Base-by-base conservation (phyloP, 1,284 basidiomycete species). In the Trichosporon sp. region DNA sequence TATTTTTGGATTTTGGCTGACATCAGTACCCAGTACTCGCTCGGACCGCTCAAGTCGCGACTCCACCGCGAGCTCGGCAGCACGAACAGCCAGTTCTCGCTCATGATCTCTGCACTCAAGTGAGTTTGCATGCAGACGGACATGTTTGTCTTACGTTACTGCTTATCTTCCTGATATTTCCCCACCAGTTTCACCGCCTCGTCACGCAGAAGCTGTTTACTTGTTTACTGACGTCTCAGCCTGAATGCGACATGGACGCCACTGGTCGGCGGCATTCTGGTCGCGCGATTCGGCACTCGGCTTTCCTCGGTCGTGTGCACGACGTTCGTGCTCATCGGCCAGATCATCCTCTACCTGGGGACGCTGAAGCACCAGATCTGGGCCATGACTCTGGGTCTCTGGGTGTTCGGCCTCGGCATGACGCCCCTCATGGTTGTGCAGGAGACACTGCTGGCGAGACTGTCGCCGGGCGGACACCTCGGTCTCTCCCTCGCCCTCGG, bases 201-300 rank as follows among this genome's bases (percentile, higher is more conserved):
- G 56, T 60, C 56, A 60, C 56, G 27, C 27, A 8, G 12, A 27
- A 25, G 27, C 32, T 31, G 18, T 31, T 60, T 21, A 31, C 56
- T 60, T 31, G 18, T 31, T 60, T 21, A 31, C 56, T 60, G 29
- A 64, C 35, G 47, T 23, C 31, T 5, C 58, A 90, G 88, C 68
- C 81, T 92, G 42, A 92, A 92, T 76, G 88, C 89, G 70, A 92
- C 91, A 47, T 92, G 91, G 91, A 92, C 91, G 11, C 90, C 91
- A 0, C 85, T 92, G 4, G 85, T 91, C 0, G 90, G 89, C 15
- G 89, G 90, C 3, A 72, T 91, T 13, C 83, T 91, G 58, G 88
- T 89, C 6, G 88, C 88, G 69, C 86, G 86, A 65, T 85, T 92
- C 3, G 77, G 77, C 11, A 79, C 78, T 0, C 73, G 72, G 25